Conservation (phyloP, 257 asterid genomes). For the Ilex aquifolium region DNA sequence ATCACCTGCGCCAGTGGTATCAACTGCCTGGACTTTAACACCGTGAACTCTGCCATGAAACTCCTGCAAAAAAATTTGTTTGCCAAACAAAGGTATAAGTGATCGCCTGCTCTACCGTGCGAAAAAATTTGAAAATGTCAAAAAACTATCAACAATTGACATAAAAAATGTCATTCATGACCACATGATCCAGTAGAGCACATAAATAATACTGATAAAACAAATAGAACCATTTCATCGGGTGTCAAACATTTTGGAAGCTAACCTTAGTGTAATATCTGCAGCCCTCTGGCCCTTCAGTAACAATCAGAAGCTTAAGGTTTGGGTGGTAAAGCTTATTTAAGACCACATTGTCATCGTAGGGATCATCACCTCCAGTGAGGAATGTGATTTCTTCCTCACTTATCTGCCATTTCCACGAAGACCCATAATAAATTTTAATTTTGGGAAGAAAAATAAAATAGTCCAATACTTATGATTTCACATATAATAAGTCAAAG, state of each 20-base stretch:
- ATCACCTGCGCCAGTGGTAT: slow-evolving; percentile 37
- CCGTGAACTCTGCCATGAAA: slow-evolving; percentile 29
- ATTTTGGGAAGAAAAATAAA: too few species aligned
- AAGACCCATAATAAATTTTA: too few species aligned
- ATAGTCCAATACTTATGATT: too few species aligned
- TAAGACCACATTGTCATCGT: slow-evolving; percentile 28
- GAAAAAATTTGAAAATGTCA: not conserved
- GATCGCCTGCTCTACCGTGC: too few species aligned
- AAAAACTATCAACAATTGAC: too few species aligned
- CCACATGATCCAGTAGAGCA: not conserved
- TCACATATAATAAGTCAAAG: too few species aligned
- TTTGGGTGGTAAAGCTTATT: slow-evolving; percentile 26
- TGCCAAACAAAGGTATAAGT: not conserved
- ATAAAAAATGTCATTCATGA: too few species aligned
- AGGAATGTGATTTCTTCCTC: slow-evolving; percentile 33
- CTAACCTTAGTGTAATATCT: slow-evolving; percentile 32
- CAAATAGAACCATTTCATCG: too few species aligned
- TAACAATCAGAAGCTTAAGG: slow-evolving; percentile 29
- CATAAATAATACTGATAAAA: not conserved
- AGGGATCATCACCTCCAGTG: slow-evolving; percentile 30
- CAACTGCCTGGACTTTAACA: slow-evolving; percentile 24
- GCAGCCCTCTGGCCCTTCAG: slow-evolving; percentile 31
- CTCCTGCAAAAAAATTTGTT: slow-evolving; percentile 13
- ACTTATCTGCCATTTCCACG: slow-evolving; percentile 18
- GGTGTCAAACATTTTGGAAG: not conserved